Base-by-base conservation (phyloP, 345 rosid species). In the Boechera divaricarpa region DNA sequence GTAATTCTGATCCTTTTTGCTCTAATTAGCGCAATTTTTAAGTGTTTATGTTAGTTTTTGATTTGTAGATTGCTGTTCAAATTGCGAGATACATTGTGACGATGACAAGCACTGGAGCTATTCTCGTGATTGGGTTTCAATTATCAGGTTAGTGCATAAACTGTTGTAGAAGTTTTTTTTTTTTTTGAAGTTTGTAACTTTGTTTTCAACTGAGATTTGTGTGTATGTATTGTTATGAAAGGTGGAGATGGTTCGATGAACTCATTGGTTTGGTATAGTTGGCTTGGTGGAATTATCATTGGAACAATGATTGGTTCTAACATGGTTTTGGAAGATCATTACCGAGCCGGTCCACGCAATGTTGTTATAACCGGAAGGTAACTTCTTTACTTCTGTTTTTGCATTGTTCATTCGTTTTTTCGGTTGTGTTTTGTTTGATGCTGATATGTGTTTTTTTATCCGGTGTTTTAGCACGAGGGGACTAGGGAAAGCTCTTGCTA, bases 331-430 rank as follows among this genome's bases (percentile, higher is more conserved):
- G 98, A 92, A 63, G 97, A 94, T 52, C 97, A 90, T 64, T 92
- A 93, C 82, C 85, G 95, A 79, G 91, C 97, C 18, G 97, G 97
- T 77, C 97, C 98, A 0, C 87, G 97, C 15, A 90, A 94, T 83
- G 94, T 94, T 79, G 97, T 94, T 66, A 86, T 94, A 39, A 94
- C 98, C 41, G 97, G 98, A 86, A 94, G 98, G 98, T 90, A 76
- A 16, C 33, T 45, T 56, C 63, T 58, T 48, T 63, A 9, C 4
- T 3, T 77, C 2, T 33, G 4, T 24, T 35, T 4, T 72, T 60
- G 59, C 13, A 33, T 18, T 33, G n/a, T 13, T 10, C 49, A 53
- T 2, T 42, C 60, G 28, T 47, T 49, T 32, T 18, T 73, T 12
- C 26, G 21, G 24, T 42, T 52, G 28, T 41, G 15, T 33, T 33